Base-by-base conservation (phyloP, 176 grass and related monocot genomes). In the Echinochloa phyllopogon region DNA sequence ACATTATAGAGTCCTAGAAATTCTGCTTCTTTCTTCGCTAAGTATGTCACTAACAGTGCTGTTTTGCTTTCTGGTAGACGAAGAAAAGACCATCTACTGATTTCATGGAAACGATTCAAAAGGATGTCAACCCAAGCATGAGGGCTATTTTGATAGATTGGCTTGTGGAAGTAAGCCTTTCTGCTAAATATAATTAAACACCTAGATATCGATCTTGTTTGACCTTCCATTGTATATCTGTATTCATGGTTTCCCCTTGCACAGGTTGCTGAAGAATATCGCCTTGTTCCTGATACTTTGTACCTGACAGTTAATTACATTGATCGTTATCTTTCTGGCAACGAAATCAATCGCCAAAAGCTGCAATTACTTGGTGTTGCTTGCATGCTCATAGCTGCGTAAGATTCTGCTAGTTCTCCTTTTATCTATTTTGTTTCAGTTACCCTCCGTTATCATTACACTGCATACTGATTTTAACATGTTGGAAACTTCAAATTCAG, bases 321-420 rank as follows among this genome's bases (percentile, higher is more conserved):
- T 44, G 96, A 99, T 53, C 83, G 93, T 4, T 99, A 89, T 64
- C 96, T 99, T 83, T 99, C 96, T 69, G 96, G 96, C 62, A 99
- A 96, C 16, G 91, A 92, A 86, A 99, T 96, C 41, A 96, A 92
- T 65, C 96, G 93, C 43, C 96, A 96, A 74, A 88, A 89, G 66
- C 79, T 99, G 63, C 96, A 99, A 86, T 87, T 99, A 81, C 93
- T 99, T 83, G 96, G 96, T 86, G 91, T 99, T 94, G 87, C 91
- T 80, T 99, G 96, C 75, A 96, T 94, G 93, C 85, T 96, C 87
- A 96, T 99, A 83, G 96, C 93, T 83, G 86, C 93, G 96, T 99
- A 99, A 92, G 93, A 89, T 80, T 55, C 85, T 56, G n/a, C 51
- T 43, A 56, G 8, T 69, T 60, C n/a, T 29, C 38, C 40, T 77